phyloP scores from a whole-genome alignment of 2,329 filamentous ascomycete genomes.

The Raffaelea deltoideospora region DNA sequence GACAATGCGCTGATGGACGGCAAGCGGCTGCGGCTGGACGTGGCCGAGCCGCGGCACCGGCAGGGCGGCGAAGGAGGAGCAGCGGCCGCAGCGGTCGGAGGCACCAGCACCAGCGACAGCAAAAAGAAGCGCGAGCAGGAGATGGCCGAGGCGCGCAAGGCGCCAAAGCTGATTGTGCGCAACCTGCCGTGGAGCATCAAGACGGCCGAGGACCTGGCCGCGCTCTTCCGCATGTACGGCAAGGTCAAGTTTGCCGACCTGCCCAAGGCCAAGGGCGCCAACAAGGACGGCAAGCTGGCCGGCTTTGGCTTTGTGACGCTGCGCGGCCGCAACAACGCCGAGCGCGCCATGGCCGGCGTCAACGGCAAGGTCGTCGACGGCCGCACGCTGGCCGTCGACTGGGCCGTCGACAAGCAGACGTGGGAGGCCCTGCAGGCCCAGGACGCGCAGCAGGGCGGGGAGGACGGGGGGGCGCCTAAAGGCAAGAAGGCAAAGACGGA shows the following conservation, averaged over 20 bases:
- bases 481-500: conserved; percentile 16
- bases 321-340: conserved; percentile 76
- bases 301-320: conserved; percentile 92
- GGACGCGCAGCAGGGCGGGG: conserved; percentile 17
- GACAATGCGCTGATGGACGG: conserved; percentile 66
- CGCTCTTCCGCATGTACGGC: conserved; percentile 73
- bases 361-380: conserved; percentile 89
- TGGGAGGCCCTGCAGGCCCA: conserved; percentile 66
- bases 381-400: conserved; percentile 81
- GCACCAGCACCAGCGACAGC: conserved; percentile 18
- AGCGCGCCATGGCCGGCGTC: conserved; percentile 68
- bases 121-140: conserved; percentile 45
- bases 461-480: conserved; percentile 18
- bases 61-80: conserved; percentile 26
- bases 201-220: conserved; percentile 61
- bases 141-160: conserved; percentile 41
- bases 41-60: conserved; percentile 74
- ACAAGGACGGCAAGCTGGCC: conserved; percentile 57
- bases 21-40: conserved; percentile 68
- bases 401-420: conserved; percentile 81
- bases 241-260: conserved; percentile 81
- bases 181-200: conserved; percentile 97
- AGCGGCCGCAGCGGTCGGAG: conserved; percentile 13
- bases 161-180: conserved; percentile 71
- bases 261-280: conserved; percentile 64